Conservation (phyloP, 306 rosid genomes). For the Rubus parviflorus region DNA sequence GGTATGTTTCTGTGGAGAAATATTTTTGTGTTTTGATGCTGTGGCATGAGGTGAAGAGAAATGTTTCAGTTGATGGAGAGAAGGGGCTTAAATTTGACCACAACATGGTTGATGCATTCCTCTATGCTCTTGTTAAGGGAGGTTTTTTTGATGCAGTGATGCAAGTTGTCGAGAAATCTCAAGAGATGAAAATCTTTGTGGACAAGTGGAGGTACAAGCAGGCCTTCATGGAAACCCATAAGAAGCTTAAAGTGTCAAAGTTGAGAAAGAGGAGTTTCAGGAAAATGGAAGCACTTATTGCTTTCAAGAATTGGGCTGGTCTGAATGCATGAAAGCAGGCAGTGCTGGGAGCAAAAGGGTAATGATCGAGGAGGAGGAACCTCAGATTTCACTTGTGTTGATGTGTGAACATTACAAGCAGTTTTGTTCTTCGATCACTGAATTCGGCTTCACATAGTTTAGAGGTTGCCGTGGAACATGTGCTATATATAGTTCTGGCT, state of each 20-base stretch:
- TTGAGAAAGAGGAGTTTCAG: slow-evolving; percentile 66
- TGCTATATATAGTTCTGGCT: neutral
- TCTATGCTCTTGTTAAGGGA: slow-evolving; percentile 90
- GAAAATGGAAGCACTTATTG: slow-evolving; percentile 85
- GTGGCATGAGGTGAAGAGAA: slow-evolving; percentile 89
- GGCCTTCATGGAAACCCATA: slow-evolving; percentile 94
- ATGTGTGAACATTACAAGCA: slow-evolving; percentile 10
- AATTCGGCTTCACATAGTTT: slow-evolving; percentile 1
- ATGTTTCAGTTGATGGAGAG: slow-evolving; percentile 52
- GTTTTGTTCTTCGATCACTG: neutral
- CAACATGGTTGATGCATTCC: slow-evolving; percentile 79
- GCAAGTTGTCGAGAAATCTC: slow-evolving; percentile 92
- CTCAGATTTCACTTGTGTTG: slow-evolving; percentile 14
- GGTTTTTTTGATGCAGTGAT: slow-evolving; percentile 94
- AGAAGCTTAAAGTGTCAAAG: slow-evolving; percentile 76
- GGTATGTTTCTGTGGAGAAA: slow-evolving; percentile 74
- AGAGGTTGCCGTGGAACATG: neutral
- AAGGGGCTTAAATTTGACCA: slow-evolving; percentile 67
- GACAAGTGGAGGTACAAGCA: slow-evolving; percentile 99
- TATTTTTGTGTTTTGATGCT: slow-evolving; percentile 80
- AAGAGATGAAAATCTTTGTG: slow-evolving; percentile 82
- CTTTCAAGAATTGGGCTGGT: slow-evolving; percentile 98
- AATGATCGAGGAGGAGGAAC: slow-evolving; percentile 15
- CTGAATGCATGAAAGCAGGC: slow-evolving; percentile 52
- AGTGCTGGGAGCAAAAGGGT: slow-evolving; percentile 20